phyloP scores from a whole-genome alignment of 495 filamentous ascomycete species.

The Penicillium antarcticum region DNA sequence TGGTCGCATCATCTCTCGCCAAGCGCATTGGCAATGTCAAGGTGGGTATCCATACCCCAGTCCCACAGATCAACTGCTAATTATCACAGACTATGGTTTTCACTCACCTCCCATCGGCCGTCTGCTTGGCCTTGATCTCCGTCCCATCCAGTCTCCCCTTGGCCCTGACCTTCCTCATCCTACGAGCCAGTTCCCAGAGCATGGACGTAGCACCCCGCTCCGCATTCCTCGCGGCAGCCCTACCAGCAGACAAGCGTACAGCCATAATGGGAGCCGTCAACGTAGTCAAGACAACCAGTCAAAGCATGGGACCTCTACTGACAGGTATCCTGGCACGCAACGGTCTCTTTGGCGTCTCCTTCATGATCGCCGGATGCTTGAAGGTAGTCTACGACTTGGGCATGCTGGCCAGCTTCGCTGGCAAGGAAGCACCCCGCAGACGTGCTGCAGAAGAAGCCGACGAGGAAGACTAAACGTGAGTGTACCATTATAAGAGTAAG shows the following conservation, averaged over 20 bases:
- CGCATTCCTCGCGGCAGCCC: slow-evolving; percentile 71
- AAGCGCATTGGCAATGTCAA: slow-evolving; percentile 75
- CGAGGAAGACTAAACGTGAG: slow-evolving; percentile 4
- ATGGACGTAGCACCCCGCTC: slow-evolving; percentile 83
- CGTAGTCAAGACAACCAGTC: slow-evolving; percentile 60
- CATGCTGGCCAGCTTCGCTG: slow-evolving; percentile 63
- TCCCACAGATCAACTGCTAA: not conserved
- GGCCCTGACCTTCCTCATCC: slow-evolving; percentile 59
- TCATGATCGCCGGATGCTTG: slow-evolving; percentile 66
- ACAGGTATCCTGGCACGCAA: slow-evolving; percentile 67
- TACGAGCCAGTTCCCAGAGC: slow-evolving; percentile 66
- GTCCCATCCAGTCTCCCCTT: slow-evolving; percentile 52
- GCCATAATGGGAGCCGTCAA: slow-evolving; percentile 73
- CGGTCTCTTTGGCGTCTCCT: slow-evolving; percentile 65
- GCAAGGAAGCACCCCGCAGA: slow-evolving; percentile 29
- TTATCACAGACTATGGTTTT: slow-evolving; percentile 71
- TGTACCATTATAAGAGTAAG: too few relatives aligned
- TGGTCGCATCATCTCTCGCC: slow-evolving; percentile 72
- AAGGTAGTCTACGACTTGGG: slow-evolving; percentile 72
- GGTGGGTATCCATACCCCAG: slow-evolving; percentile 17
- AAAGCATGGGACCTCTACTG: slow-evolving; percentile 61
- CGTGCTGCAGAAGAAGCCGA: slow-evolving; percentile 10
- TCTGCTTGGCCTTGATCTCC: slow-evolving; percentile 69
- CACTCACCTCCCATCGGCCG: slow-evolving; percentile 73
- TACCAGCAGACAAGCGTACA: slow-evolving; percentile 71